Conservation (phyloP, 1,284 basidiomycete genomes). For the Cutaneotrichosporon sp. region DNA sequence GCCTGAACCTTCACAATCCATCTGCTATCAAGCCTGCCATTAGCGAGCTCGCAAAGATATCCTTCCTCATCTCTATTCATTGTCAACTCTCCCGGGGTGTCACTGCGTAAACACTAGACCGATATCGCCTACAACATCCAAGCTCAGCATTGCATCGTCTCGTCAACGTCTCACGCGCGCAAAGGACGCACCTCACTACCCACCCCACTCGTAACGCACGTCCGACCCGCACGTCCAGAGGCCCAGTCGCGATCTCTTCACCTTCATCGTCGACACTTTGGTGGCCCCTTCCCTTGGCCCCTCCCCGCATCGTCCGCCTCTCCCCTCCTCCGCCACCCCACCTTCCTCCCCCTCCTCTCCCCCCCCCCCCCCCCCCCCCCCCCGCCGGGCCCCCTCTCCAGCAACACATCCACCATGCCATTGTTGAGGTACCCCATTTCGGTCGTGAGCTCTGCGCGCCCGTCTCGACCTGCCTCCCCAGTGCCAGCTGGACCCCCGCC, state of each 20-base stretch:
- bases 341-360: not conserved
- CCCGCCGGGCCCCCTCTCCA: constrained; percentile 4
- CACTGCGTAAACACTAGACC: too few relatives aligned
- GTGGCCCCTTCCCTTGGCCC: not conserved
- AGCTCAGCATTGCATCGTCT: not conserved
- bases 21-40: too few relatives aligned
- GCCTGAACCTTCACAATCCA: too few relatives aligned
- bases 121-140: not conserved
- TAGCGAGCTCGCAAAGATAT: too few relatives aligned
- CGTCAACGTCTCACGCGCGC: too few relatives aligned
- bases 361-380: not conserved
- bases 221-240: not conserved
- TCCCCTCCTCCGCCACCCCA: not conserved
- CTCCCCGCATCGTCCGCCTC: not conserved
- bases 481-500: not conserved
- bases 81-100: too few relatives aligned
- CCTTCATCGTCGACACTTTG: not conserved
- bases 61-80: too few relatives aligned
- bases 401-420: constrained; percentile 1
- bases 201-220: not conserved
- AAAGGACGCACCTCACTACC: not conserved
- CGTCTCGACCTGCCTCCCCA: constrained; percentile 4
- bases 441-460: not conserved
- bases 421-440: not conserved
- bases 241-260: constrained; percentile 1